Evolutionary conservation across 129 eudicot genomes (phyloP).

Genomic region (Tanacetum coccineum): DNA sequence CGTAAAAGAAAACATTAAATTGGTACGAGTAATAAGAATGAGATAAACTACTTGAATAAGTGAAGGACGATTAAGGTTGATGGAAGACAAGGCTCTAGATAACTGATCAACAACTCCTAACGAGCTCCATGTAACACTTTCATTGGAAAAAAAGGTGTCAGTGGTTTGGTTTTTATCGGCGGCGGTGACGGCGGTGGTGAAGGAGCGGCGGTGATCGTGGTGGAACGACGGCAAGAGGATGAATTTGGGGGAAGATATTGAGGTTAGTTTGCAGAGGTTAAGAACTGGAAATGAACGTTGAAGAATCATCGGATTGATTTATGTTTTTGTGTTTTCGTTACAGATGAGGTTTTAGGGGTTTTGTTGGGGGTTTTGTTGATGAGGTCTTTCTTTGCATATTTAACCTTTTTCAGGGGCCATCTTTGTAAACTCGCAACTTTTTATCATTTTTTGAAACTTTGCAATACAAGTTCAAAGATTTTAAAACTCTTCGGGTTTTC

Average conservation of each 20-base stretch:
- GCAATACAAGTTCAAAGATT: too few relatives aligned
- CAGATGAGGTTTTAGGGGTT: conserved; percentile 27
- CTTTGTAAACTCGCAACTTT: not conserved
- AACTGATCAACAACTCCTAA: conserved; percentile 56
- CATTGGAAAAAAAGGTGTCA: conserved; percentile 67
- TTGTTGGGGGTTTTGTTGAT: conserved; percentile 16
- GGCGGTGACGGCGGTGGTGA: conserved; percentile 33
- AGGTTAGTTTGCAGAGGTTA: conserved; percentile 22
- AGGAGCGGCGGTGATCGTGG: conserved; percentile 25
- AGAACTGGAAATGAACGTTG: conserved; percentile 57
- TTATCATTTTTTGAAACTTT: too few relatives aligned
- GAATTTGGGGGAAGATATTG: conserved; percentile 9
- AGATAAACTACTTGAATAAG: conserved; percentile 53
- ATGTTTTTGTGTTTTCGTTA: not conserved
- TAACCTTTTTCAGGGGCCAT: not conserved
- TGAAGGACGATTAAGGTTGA: conserved; percentile 69
- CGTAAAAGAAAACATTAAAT: too few relatives aligned
- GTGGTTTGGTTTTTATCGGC: conserved; percentile 14
- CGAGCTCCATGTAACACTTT: conserved; percentile 72
- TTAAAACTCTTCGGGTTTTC: too few relatives aligned
- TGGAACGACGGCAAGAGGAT: conserved; percentile 28
- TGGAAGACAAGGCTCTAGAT: conserved; percentile 47
- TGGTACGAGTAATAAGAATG: too few relatives aligned
- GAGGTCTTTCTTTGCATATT: not conserved
- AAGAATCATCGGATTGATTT: conserved; percentile 40